Base-by-base conservation (phyloP, 208 protist genomes). In the Leishmania braziliensis region DNA sequence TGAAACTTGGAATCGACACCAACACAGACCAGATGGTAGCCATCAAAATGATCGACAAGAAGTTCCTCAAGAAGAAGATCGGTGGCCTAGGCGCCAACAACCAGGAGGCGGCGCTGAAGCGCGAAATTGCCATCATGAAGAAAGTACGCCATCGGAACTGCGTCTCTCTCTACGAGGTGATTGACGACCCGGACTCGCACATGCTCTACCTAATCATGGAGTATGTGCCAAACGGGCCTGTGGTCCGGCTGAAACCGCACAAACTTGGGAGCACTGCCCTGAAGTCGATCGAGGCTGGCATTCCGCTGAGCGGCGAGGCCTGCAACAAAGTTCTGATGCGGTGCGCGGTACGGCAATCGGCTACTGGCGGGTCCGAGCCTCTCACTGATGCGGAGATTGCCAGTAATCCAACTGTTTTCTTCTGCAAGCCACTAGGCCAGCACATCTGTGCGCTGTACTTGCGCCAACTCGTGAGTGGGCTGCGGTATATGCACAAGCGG, bases 101-200 rank as follows among this genome's bases (percentile, higher is more conserved):
- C 72, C 73, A 88, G 43, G 86, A 88, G 50, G 81, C 85, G 26
- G 84, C 85, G 18, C 88, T 95, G 75, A 90, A 84, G 77, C 89
- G 89, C 5, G 93, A 96, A 78, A 93, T 96, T 33, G 89, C 90
- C 53, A 98, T 99, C 70, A 95, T 99, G 94, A 99, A 99, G 81
- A 99, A 99, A 77, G 82, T 99, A 12, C 89, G 98, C 36, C 98
- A 99, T 81, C 88, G 86, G 18, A 99, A 99, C 86, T 93, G 99
- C 75, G 98, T 99, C 1, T 90, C 90, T 9, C 86, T 99, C 14
- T 91, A 95, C 78, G 98, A 99, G 79, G 97, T 99, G 33, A 99
- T 99, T 68, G 97, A 99, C 77, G 98, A 99, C 85, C 96, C 94
- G 0, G 77, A 73, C 9, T 90, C 88, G 33, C 89, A 98, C 65